Percentiles rank a stretch among this genome's conserved stretches.
phyloP scores from a whole-genome alignment of 2,329 filamentous ascomycete species.

The Clarireedia paspali region DNA sequence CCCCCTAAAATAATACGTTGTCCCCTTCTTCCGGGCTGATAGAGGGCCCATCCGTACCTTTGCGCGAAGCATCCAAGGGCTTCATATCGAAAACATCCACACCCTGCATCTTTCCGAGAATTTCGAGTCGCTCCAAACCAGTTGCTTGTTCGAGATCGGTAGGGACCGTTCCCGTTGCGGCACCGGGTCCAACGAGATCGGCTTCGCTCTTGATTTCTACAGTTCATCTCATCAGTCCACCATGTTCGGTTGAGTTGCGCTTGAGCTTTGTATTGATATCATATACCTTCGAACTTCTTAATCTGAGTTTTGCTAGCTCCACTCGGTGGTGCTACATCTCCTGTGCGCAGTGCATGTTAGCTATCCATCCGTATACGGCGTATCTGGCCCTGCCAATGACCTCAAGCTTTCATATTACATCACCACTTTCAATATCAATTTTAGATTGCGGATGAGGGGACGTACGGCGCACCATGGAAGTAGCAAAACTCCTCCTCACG shows the following conservation, averaged over 20 bases:
- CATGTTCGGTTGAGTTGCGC: not conserved
- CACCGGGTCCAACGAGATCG: slow-evolving; percentile 84
- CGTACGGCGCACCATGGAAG: slow-evolving; percentile 55
- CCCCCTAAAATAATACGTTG: no score
- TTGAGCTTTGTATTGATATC: not conserved
- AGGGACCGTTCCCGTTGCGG: slow-evolving; percentile 72
- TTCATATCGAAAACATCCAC: slow-evolving; percentile 98
- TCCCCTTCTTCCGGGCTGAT: not conserved
- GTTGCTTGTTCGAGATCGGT: slow-evolving; percentile 94
- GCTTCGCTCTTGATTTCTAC: slow-evolving; percentile 73
- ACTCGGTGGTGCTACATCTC: slow-evolving; percentile 20
- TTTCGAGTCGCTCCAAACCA: slow-evolving; percentile 96
- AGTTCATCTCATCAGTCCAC: slow-evolving; percentile 11
- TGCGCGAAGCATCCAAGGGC: slow-evolving; percentile 83
- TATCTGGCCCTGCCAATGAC: not conserved
- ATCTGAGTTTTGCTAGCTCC: slow-evolving; percentile 22
- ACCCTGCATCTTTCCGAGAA: slow-evolving; percentile 98
- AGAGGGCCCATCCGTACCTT: slow-evolving; percentile 46
- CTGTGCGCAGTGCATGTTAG: slow-evolving; percentile 13
- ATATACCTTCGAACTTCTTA: slow-evolving; percentile 29
- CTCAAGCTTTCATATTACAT: not conserved
- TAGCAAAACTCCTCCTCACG: slow-evolving; percentile 52
- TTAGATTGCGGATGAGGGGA: slow-evolving; percentile 17
- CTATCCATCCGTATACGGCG: not conserved
- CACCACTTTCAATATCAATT: not conserved